Base-by-base conservation (phyloP, 495 filamentous ascomycete genomes). In the Penicillium paradoxum region DNA sequence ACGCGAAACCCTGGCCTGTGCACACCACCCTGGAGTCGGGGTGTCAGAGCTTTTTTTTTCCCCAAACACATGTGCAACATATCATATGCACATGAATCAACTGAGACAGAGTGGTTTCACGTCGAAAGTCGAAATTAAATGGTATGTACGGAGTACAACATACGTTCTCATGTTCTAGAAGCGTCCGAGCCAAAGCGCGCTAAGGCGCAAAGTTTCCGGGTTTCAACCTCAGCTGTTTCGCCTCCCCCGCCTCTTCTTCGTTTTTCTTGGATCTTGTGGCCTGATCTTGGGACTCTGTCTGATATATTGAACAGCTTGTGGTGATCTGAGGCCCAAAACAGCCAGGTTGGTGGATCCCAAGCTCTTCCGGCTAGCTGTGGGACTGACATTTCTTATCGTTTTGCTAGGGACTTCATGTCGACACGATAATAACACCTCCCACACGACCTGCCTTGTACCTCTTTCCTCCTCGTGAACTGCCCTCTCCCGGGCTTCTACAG, bases 141-240 rank as follows among this genome's bases (percentile, higher is more conserved):
- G 24, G 24, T 27, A 27, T 27, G 24, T 27, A 27, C 24, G 3
- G 3, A 3, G 24, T 27, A 27, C 24, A 3, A 3, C 24, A 7
- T 27, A 27, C 24, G 24, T 3, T 27, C 24, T 27, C 24, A 27
- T 2, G 34, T 62, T 62, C 61, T 64, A 62, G 61, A 64, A 64
- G 53, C 46, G 52, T 64, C 60, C 54, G 57, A 40, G 43, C 27
- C 38, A 62, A 62, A 62, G 40, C 56, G 50, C 57, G 54, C 60
- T 57, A 63, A 53, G 34, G 21, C 38, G 18, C 46, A 58, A 58
- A 55, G 33, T 41, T 59, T 49, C 55, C 51, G 46, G 45, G 43
- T 49, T 60, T 40, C 30, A 33, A 22, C 44, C 24, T 48, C 19
- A 43, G 30, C 36, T 19, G n/a, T 10, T 25, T 45, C 7, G 24